These are phyloP conservation scores for Backusella parvicylindrica DNA, from an alignment of 192 early-diverging fungal genomes.

Conservation along the genomic window DNA sequence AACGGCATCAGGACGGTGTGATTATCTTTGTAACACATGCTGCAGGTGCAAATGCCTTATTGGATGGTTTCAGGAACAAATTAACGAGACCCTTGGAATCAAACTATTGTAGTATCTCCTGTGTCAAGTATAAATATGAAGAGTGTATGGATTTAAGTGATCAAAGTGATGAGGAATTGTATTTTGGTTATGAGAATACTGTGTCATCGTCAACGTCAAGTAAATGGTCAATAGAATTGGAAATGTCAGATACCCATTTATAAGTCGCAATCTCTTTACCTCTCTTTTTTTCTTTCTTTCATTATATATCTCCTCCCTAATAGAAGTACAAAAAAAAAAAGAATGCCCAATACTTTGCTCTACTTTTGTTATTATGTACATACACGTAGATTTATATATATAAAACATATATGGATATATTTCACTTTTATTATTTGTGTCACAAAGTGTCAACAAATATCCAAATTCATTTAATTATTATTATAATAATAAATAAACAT, in stretches of 20 bases:
- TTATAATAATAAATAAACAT: background rate
- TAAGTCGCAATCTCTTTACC: background rate
- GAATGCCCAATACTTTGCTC: background rate
- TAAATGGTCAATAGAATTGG: background rate
- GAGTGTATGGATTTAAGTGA: background rate
- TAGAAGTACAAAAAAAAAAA: background rate
- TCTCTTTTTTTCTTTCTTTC: background rate
- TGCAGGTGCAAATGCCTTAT: conserved; percentile 32
- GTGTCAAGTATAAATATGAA: background rate
- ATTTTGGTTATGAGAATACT: background rate
- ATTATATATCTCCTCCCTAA: background rate
- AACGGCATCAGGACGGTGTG: background rate
- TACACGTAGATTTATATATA: background rate
- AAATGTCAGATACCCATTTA: background rate
- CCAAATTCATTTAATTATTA: background rate
- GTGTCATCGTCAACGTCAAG: background rate
- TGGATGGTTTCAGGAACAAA: conserved; percentile 25
- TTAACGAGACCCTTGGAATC: conserved; percentile 17
- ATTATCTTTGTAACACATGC: conserved; percentile 32
- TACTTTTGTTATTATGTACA: background rate
- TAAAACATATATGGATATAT: background rate
- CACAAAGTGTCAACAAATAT: conserved; percentile 3
- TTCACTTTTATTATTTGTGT: background rate
- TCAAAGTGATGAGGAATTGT: conserved; percentile 12
- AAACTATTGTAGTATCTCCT: conserved; percentile 18